Percentiles rank a stretch among this genome's conserved stretches.
Conservation (phyloP, 2,329 filamentous ascomycete species). For the Fusarium coicis region DNA sequence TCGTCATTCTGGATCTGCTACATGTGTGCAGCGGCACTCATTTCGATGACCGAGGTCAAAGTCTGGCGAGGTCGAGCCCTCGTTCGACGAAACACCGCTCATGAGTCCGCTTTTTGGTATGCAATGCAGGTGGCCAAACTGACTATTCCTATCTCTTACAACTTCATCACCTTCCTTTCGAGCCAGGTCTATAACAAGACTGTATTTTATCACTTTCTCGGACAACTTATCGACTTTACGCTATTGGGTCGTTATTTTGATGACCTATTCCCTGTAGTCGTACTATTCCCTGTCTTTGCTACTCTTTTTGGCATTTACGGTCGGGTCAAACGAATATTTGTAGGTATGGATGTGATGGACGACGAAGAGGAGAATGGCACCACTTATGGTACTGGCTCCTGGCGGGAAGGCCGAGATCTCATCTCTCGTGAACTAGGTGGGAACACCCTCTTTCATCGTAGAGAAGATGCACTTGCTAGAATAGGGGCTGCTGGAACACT, state of each 20-base stretch:
- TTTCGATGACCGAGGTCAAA: slow-evolving; percentile 89
- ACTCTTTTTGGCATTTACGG: slow-evolving; percentile 92
- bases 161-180: slow-evolving; percentile 92
- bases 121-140: slow-evolving; percentile 91
- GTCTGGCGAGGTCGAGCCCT: slow-evolving; percentile 97
- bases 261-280: slow-evolving; percentile 86
- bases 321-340: slow-evolving; percentile 81
- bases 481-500: slow-evolving; percentile 42
- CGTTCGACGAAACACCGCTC: slow-evolving; percentile 89
- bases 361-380: slow-evolving; percentile 74
- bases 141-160: slow-evolving; percentile 92
- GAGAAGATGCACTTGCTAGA: slow-evolving; percentile 55
- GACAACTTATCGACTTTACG: slow-evolving; percentile 83
- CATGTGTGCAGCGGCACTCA: slow-evolving; percentile 92
- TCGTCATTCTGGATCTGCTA: slow-evolving; percentile 92
- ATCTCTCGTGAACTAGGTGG: slow-evolving; percentile 87
- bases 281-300: slow-evolving; percentile 85
- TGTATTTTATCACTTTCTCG: slow-evolving; percentile 88
- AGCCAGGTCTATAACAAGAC: slow-evolving; percentile 78
- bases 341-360: slow-evolving; percentile 78
- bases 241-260: slow-evolving; percentile 86
- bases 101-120: slow-evolving; percentile 96
- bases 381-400: slow-evolving; percentile 81
- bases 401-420: slow-evolving; percentile 90
- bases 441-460: slow-evolving; percentile 63